These are phyloP conservation scores for Ganoderma sp. DNA, from an alignment of 1,284 basidiomycete genomes.

Conservation along the genomic window DNA sequence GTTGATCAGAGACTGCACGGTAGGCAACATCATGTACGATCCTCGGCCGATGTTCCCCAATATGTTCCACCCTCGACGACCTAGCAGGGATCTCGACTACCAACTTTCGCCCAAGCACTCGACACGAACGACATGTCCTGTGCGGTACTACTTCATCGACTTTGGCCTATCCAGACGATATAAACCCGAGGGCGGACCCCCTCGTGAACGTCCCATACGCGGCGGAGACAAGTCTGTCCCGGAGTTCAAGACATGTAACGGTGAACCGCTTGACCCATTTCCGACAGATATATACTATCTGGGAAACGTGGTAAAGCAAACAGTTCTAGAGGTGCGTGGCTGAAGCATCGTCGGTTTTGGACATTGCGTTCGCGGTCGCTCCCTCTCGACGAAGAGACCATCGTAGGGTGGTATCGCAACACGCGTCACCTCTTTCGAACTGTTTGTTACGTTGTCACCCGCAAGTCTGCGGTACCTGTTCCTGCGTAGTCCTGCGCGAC, in stretches of 20 bases:
- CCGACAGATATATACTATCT: slow-evolving; percentile 40
- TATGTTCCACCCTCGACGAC: slow-evolving; percentile 34
- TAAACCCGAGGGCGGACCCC: slow-evolving; percentile 12
- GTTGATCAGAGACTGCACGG: slow-evolving; percentile 44
- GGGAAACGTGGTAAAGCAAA: slow-evolving; percentile 42
- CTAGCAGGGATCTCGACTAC: neutral
- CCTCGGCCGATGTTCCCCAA: neutral
- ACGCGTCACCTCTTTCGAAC: neutral
- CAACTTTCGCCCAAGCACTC: slow-evolving; percentile 32
- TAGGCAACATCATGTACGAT: slow-evolving; percentile 23
- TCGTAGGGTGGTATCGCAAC: neutral
- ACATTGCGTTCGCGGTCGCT: slow-evolving; percentile 5
- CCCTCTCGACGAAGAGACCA: neutral
- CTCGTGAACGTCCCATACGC: slow-evolving; percentile 11
- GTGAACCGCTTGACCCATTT: slow-evolving; percentile 36
- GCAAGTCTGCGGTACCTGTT: neutral
- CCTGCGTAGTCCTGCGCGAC: neutral
- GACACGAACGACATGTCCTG: slow-evolving; percentile 36
- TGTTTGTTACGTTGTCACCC: neutral
- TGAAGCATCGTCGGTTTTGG: slow-evolving; percentile 3
- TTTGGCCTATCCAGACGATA: slow-evolving; percentile 43
- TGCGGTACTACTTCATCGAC: slow-evolving; percentile 41
- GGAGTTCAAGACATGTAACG: slow-evolving; percentile 9
- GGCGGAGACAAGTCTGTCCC: slow-evolving; percentile 21
- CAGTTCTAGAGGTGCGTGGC: slow-evolving; percentile 22